Evolutionary conservation across 192 early-diverging fungal genomes (phyloP), one percentile per base, ranked within the genome.

Genomic region (Ramicandelaber brevisporus): DNA sequence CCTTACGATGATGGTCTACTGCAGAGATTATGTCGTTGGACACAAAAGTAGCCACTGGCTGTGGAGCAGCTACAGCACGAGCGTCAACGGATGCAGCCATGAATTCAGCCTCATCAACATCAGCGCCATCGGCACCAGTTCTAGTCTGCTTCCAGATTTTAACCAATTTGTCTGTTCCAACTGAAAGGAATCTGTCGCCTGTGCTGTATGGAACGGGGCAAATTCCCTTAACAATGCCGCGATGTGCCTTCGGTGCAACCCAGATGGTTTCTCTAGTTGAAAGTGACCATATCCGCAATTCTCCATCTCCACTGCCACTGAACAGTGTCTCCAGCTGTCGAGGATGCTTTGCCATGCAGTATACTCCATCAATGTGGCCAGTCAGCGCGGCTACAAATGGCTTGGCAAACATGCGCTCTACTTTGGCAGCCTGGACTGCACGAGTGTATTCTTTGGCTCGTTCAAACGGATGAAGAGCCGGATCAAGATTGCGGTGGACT

Each of bases 281-380:
- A 29, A 96, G 56, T 31, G 66, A 66, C 93, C 93, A 99, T 14
- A 93, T 36, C 21, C 89, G 67, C 26, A 96, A 49, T 54, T 99
- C 84, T 34, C 93, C 93, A 47, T 99, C 89, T 29, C 78, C 93
- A 33, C 76, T 78, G 9, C 88, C 93, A 1, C 84, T 85, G 21
- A 80, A 61, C 14, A 93, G 44, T 20, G 61, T 67, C 11, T 76
- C 76, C 14, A 99, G 52, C 13, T 72, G 61, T 29, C 68, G 70
- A 2, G 93, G 86, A 37, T 99, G 85, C 50, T 96, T 95, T 0
- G 76, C 71, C 65, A 99, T 67, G 33, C 69, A 54, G 41, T 99
- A 96, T 10, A 99, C 78, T 23, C 93, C 93, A 33, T 96, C 93
- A 21, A 80, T 57, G 35, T 99, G 93, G 0, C 93, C 93, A 24